Conservation (phyloP, 768 basidiomycete species). For the Lentinus tigrinus region DNA sequence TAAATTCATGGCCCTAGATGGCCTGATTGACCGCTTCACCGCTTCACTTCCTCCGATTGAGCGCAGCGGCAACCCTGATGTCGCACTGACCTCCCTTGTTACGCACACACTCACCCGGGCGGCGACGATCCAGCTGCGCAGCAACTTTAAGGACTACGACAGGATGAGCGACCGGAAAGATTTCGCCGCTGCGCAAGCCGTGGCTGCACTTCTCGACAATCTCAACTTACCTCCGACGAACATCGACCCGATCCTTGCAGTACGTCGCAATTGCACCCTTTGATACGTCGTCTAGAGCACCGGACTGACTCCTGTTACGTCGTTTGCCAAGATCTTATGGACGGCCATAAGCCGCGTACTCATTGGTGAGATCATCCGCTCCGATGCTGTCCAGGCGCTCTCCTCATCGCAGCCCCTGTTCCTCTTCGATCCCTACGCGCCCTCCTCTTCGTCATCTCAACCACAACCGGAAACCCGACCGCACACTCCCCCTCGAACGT, state of each 20-base stretch:
- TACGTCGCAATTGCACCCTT: neutral
- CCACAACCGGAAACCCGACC: neutral
- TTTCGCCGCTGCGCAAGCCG: conserved; percentile 16
- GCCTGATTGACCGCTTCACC: conserved; percentile 23
- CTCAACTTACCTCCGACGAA: neutral
- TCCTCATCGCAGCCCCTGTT: conserved; percentile 6
- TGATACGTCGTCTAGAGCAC: neutral
- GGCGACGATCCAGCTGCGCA: conserved; percentile 53
- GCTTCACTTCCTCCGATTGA: conserved; percentile 20
- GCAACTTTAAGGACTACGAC: conserved; percentile 42
- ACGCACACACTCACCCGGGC: conserved; percentile 49
- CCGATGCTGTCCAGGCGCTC: conserved; percentile 1
- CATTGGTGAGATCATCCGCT: conserved; percentile 19
- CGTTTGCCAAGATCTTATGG: conserved; percentile 17
- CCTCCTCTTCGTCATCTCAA: neutral
- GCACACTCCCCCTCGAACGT: neutral
- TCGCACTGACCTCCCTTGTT: conserved; percentile 28
- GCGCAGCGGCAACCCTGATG: conserved; percentile 1
- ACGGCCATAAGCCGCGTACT: conserved; percentile 18
- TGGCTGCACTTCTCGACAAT: conserved; percentile 5
- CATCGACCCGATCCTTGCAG: conserved; percentile 21
- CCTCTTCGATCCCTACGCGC: neutral
- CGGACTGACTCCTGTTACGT: neutral
- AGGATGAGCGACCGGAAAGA: conserved; percentile 23
- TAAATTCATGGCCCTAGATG: conserved; percentile 19